Conservation (phyloP, 2,329 filamentous ascomycete species). For the Pseudovirgaria hyperparasitica region DNA sequence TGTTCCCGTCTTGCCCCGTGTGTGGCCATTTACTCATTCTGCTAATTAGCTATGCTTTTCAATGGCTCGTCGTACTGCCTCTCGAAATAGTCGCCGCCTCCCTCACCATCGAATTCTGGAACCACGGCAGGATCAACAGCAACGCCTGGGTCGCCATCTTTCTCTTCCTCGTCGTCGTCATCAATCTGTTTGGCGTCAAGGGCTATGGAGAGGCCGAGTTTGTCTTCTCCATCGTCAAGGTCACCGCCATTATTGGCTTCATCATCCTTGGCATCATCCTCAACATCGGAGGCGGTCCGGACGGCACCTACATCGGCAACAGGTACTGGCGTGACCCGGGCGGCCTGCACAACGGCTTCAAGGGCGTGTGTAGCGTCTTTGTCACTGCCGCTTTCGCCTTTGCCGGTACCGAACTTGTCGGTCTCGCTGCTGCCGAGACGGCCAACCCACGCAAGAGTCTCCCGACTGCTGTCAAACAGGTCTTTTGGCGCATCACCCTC, state of each 20-base stretch:
- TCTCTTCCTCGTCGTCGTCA: conserved; percentile 58
- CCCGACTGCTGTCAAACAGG: conserved; percentile 83
- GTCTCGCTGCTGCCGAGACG: conserved; percentile 66
- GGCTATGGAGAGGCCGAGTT: conserved; percentile 88
- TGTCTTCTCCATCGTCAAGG: conserved; percentile 73
- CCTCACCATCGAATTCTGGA: conserved; percentile 76
- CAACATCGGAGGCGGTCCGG: conserved; percentile 57
- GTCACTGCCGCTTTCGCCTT: conserved; percentile 67
- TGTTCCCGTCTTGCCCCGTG: conserved; percentile 5
- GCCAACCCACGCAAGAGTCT: conserved; percentile 71
- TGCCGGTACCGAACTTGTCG: conserved; percentile 64
- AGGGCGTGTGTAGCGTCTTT: conserved; percentile 67
- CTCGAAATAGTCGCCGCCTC: conserved; percentile 80
- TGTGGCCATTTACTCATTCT: conserved; percentile 7
- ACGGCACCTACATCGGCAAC: conserved; percentile 64
- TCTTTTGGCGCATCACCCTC: conserved; percentile 80
- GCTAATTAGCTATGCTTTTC: conserved; percentile 51
- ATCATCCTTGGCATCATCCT: conserved; percentile 80
- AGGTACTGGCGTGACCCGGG: conserved; percentile 67
- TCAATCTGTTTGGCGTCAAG: conserved; percentile 81
- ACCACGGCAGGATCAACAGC: conserved; percentile 33
- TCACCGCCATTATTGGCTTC: conserved; percentile 75
- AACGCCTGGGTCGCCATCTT: conserved; percentile 72
- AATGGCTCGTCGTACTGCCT: conserved; percentile 76
- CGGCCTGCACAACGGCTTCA: conserved; percentile 75